Percentiles rank a stretch among this genome's conserved stretches.
These are phyloP conservation scores for Euphorbia celastroides DNA, from an alignment of 441 rosid species.

Conservation along the genomic window DNA sequence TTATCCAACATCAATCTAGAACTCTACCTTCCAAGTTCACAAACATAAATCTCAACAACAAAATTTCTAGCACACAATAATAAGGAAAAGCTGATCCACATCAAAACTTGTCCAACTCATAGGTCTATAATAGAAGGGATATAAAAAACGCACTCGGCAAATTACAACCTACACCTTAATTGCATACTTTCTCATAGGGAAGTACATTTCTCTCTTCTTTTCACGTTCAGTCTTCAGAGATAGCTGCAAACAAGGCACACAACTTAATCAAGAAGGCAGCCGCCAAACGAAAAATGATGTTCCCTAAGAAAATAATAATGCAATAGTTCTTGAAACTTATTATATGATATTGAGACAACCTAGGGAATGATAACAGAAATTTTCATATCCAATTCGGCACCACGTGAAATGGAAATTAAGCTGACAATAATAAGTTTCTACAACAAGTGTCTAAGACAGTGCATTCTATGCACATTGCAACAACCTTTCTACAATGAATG, in stretches of 20 bases:
- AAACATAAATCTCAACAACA: background rate
- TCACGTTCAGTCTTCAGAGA: conserved; percentile 35
- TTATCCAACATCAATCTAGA: conserved; percentile 8
- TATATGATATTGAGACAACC: background rate
- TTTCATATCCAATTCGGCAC: background rate
- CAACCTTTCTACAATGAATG: too few species aligned
- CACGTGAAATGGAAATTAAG: background rate
- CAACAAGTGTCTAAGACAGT: background rate
- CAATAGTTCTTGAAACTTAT: background rate
- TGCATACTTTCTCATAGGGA: conserved; percentile 35
- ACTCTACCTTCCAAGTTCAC: conserved; percentile 13
- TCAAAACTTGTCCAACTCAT: conserved; percentile 18
- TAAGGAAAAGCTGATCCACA: conserved; percentile 3
- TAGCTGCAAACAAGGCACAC: conserved; percentile 19
- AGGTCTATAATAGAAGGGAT: conserved; percentile 13
- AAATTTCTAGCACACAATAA: conserved; percentile 8
- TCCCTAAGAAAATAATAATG: background rate
- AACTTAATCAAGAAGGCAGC: too few species aligned
- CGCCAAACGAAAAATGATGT: background rate
- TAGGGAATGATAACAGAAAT: background rate
- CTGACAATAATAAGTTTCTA: background rate
- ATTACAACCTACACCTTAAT: conserved; percentile 25
- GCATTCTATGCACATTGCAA: background rate
- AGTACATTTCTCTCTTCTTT: conserved; percentile 33
- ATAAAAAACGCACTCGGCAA: conserved; percentile 7